Evolutionary conservation across 345 rosid species (phyloP).

Genomic region (Euphorbia lathyris): DNA sequence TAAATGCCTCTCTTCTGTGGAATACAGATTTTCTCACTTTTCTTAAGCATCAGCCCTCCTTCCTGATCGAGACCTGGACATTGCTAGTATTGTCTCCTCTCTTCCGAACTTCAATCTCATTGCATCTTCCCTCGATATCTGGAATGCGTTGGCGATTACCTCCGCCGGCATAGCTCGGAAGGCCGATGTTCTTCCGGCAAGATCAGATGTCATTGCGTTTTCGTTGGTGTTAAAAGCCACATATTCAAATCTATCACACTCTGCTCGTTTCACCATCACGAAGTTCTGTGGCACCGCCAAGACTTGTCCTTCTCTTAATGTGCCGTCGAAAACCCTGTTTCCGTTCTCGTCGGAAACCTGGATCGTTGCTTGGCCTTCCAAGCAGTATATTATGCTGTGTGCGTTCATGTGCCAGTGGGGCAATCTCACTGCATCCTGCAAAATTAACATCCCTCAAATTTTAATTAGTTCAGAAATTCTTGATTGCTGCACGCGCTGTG

Average conservation of each 20-base stretch:
- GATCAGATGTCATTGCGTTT: constrained; percentile 38
- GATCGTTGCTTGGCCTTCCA: constrained; percentile 45
- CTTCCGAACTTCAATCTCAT: constrained; percentile 44
- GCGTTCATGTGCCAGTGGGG: constrained; percentile 73
- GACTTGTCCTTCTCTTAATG: constrained; percentile 49
- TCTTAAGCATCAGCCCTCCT: constrained; percentile 48
- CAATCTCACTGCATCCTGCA: constrained; percentile 51
- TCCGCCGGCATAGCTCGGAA: constrained; percentile 51
- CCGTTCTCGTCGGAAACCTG: constrained; percentile 68
- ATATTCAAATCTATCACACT: constrained; percentile 56
- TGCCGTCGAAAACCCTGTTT: constrained; percentile 43
- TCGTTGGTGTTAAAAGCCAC: constrained; percentile 63
- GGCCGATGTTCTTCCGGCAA: constrained; percentile 54
- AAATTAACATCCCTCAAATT: neutral
- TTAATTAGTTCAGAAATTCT: neutral
- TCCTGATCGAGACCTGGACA: constrained; percentile 20
- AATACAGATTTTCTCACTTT: too few species aligned
- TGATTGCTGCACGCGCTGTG: neutral
- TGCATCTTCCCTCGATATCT: constrained; percentile 53
- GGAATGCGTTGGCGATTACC: constrained; percentile 49
- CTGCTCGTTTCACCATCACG: constrained; percentile 46
- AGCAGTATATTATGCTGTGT: constrained; percentile 50
- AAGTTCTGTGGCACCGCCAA: constrained; percentile 64
- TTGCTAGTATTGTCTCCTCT: constrained; percentile 39
- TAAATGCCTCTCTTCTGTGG: too few species aligned